Conservation (phyloP, 305 asterid genomes). For the Fraxinus angustifolia region DNA sequence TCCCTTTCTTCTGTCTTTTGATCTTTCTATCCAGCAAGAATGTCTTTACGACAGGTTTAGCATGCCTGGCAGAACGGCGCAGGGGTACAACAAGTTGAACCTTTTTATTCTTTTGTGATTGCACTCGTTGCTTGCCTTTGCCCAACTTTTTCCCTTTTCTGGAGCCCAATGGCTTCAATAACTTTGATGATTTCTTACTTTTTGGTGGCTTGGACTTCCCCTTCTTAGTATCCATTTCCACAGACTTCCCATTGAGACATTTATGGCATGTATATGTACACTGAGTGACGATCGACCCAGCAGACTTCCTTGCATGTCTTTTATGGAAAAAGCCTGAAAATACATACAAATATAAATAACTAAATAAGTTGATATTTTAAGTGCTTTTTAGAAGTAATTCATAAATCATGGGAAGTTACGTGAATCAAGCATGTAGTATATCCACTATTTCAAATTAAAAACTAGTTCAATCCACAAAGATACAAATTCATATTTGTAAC, state of each 20-base stretch:
- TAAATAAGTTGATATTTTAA: background rate
- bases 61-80: constrained; percentile 81
- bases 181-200: constrained; percentile 43
- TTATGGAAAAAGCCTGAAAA: constrained; percentile 70
- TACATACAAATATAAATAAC: constrained; percentile 9
- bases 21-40: constrained; percentile 41
- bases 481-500: background rate
- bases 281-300: constrained; percentile 40
- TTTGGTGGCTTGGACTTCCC: constrained; percentile 31
- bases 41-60: constrained; percentile 40
- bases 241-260: constrained; percentile 45
- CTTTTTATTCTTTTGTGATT: constrained; percentile 36
- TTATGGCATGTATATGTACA: constrained; percentile 59
- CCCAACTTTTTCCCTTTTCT: constrained; percentile 42
- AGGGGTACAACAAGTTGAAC: constrained; percentile 51
- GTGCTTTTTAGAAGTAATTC: constrained; percentile 16
- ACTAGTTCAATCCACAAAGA: constrained; percentile 11
- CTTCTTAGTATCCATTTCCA: constrained; percentile 34
- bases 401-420: constrained; percentile 3
- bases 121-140: constrained; percentile 41
- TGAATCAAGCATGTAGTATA: constrained; percentile 10
- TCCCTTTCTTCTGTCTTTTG: constrained; percentile 49
- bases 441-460: constrained; percentile 20
- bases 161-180: constrained; percentile 34
- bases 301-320: constrained; percentile 56